Evolutionary conservation across 2,329 filamentous ascomycete genomes (phyloP), one percentile per base, ranked within the genome.

Genomic region (Hymenoscyphus infarciens): DNA sequence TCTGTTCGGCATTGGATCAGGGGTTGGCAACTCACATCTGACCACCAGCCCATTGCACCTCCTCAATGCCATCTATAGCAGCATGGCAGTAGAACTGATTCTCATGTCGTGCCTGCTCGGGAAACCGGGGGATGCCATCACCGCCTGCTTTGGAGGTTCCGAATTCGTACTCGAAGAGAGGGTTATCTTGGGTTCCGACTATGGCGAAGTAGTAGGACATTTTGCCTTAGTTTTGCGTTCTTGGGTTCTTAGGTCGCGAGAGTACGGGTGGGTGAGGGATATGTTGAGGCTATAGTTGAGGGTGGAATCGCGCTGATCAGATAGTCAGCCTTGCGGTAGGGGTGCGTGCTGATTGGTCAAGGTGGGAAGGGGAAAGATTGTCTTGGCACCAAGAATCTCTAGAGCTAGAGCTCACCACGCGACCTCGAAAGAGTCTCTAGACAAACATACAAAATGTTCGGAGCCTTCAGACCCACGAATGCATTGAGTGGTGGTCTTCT

Each of bases 161-260:
- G 76, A 99, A 99, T 75, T 97, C 93, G 77, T 96, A 87, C 79
- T 96, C 94, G 80, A 98, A 99, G 69, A 99, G 85, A 38, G 95
- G 94, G 74, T 94, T 96, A 81, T 99, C 95, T 72, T 92, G 91
- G 25, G 92, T 96, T 74, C 93, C 95, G 76, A 99, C 87, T 70
- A 99, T 97, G 74, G 91, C 91, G 79, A 99, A 98, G 81, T 97
- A 97, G 83, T 98, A 99, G 64, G 93, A 97, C 95, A 98, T 98
- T 5, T n/a, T 45, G 1, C 8, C 13, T 10, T 49, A 10, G 25
- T 19, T 5, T 49, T 10, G 5, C 19, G 10, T 25, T 45, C 2
- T 42, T 42, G 33, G 33, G 13, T 38, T 35, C n/a, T 35, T 31
- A 16, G 59, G 22, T 60, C 56, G 55, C 60, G 59, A 59, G 59